Evolutionary conservation across 176 grass and related monocot genomes (phyloP).

Genomic region (Rhynchospora pubera): DNA sequence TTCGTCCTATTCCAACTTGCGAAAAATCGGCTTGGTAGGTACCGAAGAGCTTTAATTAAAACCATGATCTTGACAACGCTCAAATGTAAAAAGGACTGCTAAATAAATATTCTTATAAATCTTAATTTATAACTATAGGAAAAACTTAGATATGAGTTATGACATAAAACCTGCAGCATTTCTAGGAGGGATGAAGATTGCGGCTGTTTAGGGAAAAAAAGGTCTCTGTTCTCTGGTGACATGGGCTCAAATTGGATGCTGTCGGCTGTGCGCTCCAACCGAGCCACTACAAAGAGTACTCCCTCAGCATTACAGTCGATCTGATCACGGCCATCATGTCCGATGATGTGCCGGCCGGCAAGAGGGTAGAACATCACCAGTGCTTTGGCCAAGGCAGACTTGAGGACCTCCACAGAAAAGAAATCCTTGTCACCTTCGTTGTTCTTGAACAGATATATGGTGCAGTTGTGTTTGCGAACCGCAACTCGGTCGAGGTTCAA

Average conservation of each 20-base stretch:
- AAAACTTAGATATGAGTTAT: background rate
- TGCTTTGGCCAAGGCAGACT: conserved; percentile 39
- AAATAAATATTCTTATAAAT: no score
- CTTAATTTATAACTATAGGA: no score
- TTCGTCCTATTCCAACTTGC: no score
- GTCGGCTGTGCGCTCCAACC: conserved; percentile 33
- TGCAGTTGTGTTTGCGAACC: conserved; percentile 40
- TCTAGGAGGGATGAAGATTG: background rate
- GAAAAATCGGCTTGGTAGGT: no score
- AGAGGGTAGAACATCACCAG: conserved; percentile 59
- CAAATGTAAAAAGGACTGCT: no score
- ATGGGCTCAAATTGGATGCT: conserved; percentile 47
- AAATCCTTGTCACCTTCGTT: background rate
- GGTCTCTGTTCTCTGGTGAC: conserved; percentile 35
- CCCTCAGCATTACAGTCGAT: conserved; percentile 65
- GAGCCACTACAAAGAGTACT: conserved; percentile 38
- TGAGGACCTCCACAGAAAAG: conserved; percentile 40
- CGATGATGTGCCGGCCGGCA: conserved; percentile 36
- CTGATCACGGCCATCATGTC: conserved; percentile 20
- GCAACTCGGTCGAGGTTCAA: conserved; percentile 59
- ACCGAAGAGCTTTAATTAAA: no score
- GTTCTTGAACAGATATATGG: conserved; percentile 53
- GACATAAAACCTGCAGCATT: conserved; percentile 6
- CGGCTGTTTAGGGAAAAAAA: conserved; percentile 46
- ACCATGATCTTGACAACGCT: no score